A percentile compares a stretch with the other conserved stretches of the same genome.
phyloP scores from a whole-genome alignment of 306 rosid genomes.

The Psophocarpus tetragonolobus region DNA sequence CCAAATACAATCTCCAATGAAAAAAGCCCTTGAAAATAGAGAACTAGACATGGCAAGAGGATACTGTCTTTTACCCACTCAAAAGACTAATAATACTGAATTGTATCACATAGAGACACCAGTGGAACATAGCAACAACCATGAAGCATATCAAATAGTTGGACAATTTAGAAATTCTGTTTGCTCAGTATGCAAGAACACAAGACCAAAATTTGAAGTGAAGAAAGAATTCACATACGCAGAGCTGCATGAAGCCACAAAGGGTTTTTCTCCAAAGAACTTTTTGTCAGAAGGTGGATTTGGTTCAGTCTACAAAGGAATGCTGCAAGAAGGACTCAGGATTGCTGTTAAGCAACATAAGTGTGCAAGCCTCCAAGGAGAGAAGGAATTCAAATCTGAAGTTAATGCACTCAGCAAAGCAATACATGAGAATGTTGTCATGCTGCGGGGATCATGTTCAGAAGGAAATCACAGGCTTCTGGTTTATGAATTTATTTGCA shows the following conservation, averaged over 20 bases:
- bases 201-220: conserved; percentile 56
- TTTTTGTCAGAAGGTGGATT: conserved; percentile 79
- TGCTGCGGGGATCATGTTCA: conserved; percentile 76
- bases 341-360: conserved; percentile 80
- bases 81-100: conserved; percentile 29
- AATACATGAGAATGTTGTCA: conserved; percentile 73
- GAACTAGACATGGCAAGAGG: conserved; percentile 45
- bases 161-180: conserved; percentile 41
- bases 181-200: conserved; percentile 58
- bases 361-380: conserved; percentile 64
- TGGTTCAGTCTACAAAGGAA: conserved; percentile 67
- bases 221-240: conserved; percentile 62
- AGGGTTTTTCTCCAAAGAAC: conserved; percentile 49
- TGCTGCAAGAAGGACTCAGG: conserved; percentile 55
- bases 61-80: conserved; percentile 26
- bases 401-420: conserved; percentile 68
- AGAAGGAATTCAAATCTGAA: conserved; percentile 72
- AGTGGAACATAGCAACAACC: conserved; percentile 5
- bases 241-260: conserved; percentile 62
- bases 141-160: conserved; percentile 24
- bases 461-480: conserved; percentile 70
- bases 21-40: conserved; percentile 11
- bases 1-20: conserved; percentile 13
- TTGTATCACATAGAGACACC: conserved; percentile 16
- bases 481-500: conserved; percentile 79